Base-by-base conservation (phyloP, 2,329 filamentous ascomycete genomes). In the Trematosphaeria pertusa region DNA sequence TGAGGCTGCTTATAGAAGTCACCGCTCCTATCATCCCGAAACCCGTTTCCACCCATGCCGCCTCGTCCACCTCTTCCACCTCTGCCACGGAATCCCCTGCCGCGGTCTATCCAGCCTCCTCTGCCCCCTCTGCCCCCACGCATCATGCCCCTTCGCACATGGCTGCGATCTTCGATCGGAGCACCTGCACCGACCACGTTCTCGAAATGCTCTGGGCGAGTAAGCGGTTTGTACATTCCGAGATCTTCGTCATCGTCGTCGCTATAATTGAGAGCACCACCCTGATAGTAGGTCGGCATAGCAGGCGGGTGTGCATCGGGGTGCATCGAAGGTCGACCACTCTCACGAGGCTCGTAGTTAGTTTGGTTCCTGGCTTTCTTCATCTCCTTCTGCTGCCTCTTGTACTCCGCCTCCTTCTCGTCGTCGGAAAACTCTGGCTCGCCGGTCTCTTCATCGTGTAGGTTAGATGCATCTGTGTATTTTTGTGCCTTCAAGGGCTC, bases 391-490 rank as follows among this genome's bases (percentile, higher is more conserved):
- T 67, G 53, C 51, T 67, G 62, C 42, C 69, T 69, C 62, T 75
- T 95, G 67, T 91, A 85, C 60, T 91, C 89, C 6, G 88, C 87
- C 72, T 99, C 94, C 59, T 89, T 88, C 73, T 99, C 94, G 62
- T 99, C 94, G 59, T 99, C 94, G 0, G 93, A 97, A 70, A 97
- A 97, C 67, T 97, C 94, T 59, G 91, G 83, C 68, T 97, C 93
- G 28, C 96, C 89, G 22, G 88, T 82, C 74, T 97, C 93, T 70
- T 99, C 94, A 59, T 97, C 94, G 71, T 96, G 88, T 43, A 96
- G 81, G 67, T 97, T 97, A 40, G 91, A 96, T 7, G 94, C 93
- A 71, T 99, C 94, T 8, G 91, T 94, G 49, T 91, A 91, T 74
- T 96, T 97, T 62, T 88, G 69, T 41, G 80, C 81, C 71, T 87